phyloP scores from a whole-genome alignment of 1,284 basidiomycete species.

The Naganishia albida region DNA sequence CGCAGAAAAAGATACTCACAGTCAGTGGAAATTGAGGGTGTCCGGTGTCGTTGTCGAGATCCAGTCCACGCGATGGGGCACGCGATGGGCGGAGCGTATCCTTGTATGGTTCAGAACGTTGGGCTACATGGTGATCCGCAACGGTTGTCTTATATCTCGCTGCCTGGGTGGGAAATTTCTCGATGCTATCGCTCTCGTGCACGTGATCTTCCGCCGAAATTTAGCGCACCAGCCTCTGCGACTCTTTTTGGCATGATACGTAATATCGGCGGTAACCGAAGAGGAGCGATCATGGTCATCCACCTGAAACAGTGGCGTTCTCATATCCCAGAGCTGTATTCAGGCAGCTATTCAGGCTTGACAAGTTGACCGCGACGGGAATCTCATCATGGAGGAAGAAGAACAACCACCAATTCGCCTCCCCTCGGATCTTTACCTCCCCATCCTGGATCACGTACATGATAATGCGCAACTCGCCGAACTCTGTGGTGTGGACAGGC shows the following conservation, averaged over 20 bases:
- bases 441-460: constrained; percentile 19
- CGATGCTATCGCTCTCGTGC: neutral
- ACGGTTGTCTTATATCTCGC: neutral
- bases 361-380: too few species aligned
- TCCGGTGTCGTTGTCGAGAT: neutral
- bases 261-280: constrained; percentile 5
- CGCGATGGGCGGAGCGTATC: neutral
- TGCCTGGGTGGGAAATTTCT: neutral
- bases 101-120: neutral
- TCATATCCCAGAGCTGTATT: neutral
- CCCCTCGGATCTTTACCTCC: constrained; percentile 29
- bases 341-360: too few species aligned
- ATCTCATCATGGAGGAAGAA: neutral
- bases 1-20: constrained; percentile 11
- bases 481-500: constrained; percentile 22
- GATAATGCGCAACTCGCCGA: constrained; percentile 13
- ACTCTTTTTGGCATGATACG: constrained; percentile 4
- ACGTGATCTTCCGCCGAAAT: neutral
- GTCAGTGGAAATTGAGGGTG: neutral
- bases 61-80: neutral
- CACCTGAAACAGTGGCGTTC: constrained; percentile 1
- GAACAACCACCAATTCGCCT: constrained; percentile 1
- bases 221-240: neutral
- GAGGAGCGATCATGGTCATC: neutral
- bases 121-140: too few species aligned